Evolutionary conservation across 805 yeast species (phyloP).

Genomic region (Saccharomyces cerevisiae): DNA sequence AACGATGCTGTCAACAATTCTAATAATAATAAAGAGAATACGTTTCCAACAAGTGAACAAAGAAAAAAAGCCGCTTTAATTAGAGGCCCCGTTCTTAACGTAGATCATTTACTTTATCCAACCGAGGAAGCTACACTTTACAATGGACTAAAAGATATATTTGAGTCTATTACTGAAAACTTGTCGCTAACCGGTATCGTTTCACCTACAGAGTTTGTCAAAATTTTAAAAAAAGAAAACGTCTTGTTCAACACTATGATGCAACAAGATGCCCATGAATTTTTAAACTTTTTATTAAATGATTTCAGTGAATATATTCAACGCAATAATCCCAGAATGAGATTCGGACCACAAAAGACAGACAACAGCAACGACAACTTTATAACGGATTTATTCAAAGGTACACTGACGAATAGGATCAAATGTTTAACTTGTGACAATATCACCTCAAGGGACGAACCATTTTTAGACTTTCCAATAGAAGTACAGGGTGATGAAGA

Average conservation of each 20-base stretch:
- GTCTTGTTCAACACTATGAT: constrained; percentile 78
- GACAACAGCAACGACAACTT: constrained; percentile 32
- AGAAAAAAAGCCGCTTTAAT: constrained; percentile 70
- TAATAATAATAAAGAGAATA: background rate
- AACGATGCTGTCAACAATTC: background rate
- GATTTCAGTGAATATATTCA: constrained; percentile 47
- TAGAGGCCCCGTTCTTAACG: constrained; percentile 74
- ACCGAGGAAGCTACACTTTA: constrained; percentile 39
- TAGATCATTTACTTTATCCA: constrained; percentile 51
- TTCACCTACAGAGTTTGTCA: constrained; percentile 68
- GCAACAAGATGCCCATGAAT: constrained; percentile 99
- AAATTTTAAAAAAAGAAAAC: constrained; percentile 71
- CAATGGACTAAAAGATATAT: constrained; percentile 72
- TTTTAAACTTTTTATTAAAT: constrained; percentile 77
- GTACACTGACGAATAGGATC: constrained; percentile 76
- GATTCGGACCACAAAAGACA: background rate
- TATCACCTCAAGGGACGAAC: constrained; percentile 72
- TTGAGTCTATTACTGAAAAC: constrained; percentile 74
- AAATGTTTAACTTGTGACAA: constrained; percentile 86
- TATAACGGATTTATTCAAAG: constrained; percentile 73
- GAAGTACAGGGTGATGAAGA: constrained; percentile 71
- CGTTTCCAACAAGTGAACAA: constrained; percentile 44
- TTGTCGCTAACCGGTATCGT: constrained; percentile 68
- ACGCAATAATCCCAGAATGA: constrained; percentile 2
- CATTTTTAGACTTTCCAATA: constrained; percentile 76